Evolutionary conservation across 108 stramenopile species (phyloP).

Genomic region (Conticribra weissflogii): DNA sequence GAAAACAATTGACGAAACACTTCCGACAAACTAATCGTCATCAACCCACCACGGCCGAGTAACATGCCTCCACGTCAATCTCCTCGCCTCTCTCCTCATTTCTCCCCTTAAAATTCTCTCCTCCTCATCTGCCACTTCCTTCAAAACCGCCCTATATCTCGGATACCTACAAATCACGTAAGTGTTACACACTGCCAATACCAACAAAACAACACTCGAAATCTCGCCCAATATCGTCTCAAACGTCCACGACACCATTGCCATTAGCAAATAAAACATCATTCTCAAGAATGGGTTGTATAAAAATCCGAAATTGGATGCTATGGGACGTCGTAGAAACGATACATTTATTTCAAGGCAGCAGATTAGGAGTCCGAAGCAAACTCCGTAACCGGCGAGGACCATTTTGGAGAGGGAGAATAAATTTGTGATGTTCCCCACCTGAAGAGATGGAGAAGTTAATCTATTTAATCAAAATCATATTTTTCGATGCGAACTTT

Average conservation of each 20-base stretch:
- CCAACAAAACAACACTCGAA: slow-evolving; percentile 45
- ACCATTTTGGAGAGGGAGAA: slow-evolving; percentile 39
- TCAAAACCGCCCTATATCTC: slow-evolving; percentile 47
- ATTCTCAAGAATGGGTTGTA: slow-evolving; percentile 77
- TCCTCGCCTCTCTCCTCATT: slow-evolving; percentile 18
- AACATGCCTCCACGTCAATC: slow-evolving; percentile 26
- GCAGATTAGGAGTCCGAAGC: slow-evolving; percentile 40
- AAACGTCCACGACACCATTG: slow-evolving; percentile 67
- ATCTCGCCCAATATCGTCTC: slow-evolving; percentile 61
- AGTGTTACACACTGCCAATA: slow-evolving; percentile 75
- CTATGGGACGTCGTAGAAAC: slow-evolving; percentile 62
- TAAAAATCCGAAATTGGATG: slow-evolving; percentile 87
- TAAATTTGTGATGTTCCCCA: slow-evolving; percentile 27
- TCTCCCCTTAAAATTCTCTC: slow-evolving; percentile 23
- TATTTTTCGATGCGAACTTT: neutral
- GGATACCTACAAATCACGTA: slow-evolving; percentile 64
- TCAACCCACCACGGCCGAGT: slow-evolving; percentile 20
- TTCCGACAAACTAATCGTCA: neutral
- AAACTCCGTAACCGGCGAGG: slow-evolving; percentile 39
- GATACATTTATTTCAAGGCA: slow-evolving; percentile 49
- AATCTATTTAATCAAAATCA: neutral
- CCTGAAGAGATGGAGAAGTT: neutral
- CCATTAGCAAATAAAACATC: slow-evolving; percentile 79
- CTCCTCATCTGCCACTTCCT: slow-evolving; percentile 51
- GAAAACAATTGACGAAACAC: too few species aligned